Evolutionary conservation across 2,329 filamentous ascomycete genomes (phyloP).

Genomic region (Didymella keratinophila): DNA sequence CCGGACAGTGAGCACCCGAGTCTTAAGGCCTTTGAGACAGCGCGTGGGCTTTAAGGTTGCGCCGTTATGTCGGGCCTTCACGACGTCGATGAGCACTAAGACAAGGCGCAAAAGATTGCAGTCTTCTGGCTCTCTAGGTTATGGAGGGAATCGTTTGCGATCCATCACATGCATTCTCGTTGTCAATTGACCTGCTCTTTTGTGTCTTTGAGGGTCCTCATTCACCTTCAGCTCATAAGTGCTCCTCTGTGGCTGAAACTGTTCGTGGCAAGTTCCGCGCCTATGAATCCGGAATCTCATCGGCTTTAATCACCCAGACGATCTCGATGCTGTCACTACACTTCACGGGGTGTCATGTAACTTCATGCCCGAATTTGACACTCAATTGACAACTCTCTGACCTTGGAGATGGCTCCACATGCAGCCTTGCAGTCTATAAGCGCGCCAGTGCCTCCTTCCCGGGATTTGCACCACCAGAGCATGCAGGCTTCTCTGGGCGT

Average conservation of each 20-base stretch:
- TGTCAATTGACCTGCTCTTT: neutral
- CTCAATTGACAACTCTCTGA: neutral
- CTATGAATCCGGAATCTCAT: constrained; percentile 1
- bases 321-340: neutral
- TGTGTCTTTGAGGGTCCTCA: neutral
- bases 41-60: constrained; percentile 4
- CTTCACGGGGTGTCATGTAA: neutral
- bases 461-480: neutral
- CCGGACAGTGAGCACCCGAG: constrained; percentile 7
- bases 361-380: neutral
- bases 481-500: constrained; percentile 1
- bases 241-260: neutral
- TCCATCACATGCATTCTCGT: neutral
- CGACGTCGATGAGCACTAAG: neutral
- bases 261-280: neutral
- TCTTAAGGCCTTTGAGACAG: neutral
- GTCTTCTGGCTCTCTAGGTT: constrained; percentile 1
- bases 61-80: constrained; percentile 6
- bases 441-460: neutral
- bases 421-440: neutral
- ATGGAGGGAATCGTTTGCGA: constrained; percentile 6
- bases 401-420: neutral
- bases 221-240: neutral
- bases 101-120: neutral
- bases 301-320: constrained; percentile 1